Evolutionary conservation across 371 early-diverging fungal species (phyloP), one percentile per base, ranked within the genome.

Genomic region (Lichtheimia corymbifera): DNA sequence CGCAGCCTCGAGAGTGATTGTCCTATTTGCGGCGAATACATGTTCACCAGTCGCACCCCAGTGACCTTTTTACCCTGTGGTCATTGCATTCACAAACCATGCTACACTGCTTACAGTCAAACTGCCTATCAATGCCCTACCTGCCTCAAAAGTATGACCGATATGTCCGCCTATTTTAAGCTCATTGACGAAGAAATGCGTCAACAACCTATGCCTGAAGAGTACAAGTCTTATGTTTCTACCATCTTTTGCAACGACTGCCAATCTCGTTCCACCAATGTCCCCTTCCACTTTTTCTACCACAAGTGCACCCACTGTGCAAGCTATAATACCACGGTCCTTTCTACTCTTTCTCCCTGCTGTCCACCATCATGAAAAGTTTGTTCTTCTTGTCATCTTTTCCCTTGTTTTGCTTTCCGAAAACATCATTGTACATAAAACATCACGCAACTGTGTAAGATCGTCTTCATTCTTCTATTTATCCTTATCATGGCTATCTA

Each of bases 21-120:
- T 63, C 97, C 97, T 0, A 96, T 99, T 55, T 99, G 99, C 75
- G 94, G 95, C 40, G 99, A 99, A 69, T 91, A 88, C 73, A 86
- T 99, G 84, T 95, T 95, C 63, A 96, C 94, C 0, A 86, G 87
- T 41, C 89, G 89, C 2, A 85, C 87, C 6, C 87, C 84, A 5
- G 90, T 91, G 0, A 88, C 92, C 22, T 92, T 92, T 63, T 92
- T 94, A 87, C 88, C 89, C 1, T 99, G 99, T 73, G 94, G 96
- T 6, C 99, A 99, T 75, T 83, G 92, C 64, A 95, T 99, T 44
- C 99, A 99, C 77, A 78, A 87, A 66, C 83, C 86, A 62, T 95
- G 99, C 59, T 88, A 91, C 63, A 74, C 86, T 17, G 88, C 89
- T 53, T 91, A 95, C 68, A 83, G 93, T 44, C 85, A 89, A 64